phyloP scores from a whole-genome alignment of 176 grass and related monocot genomes.

The Cymbopogon citratus region DNA sequence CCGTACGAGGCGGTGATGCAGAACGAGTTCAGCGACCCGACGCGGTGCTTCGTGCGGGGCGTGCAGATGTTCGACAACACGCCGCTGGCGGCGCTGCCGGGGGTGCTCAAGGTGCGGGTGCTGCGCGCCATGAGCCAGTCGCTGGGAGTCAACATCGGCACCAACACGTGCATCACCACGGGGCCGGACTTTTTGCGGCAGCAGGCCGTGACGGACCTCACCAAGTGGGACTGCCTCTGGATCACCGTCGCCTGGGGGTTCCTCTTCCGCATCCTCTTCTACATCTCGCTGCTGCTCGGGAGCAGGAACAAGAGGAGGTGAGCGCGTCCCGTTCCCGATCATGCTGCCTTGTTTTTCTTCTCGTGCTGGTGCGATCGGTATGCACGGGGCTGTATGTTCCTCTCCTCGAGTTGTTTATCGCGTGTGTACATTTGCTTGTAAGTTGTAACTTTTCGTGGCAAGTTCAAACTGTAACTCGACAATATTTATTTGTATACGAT shows the following conservation, averaged over 20 bases:
- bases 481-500: neutral
- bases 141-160: constrained; percentile 60
- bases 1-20: constrained; percentile 95
- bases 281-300: constrained; percentile 66
- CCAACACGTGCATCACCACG: constrained; percentile 68
- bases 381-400: neutral
- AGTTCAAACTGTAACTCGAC: neutral
- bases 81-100: constrained; percentile 52
- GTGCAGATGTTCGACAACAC: constrained; percentile 99
- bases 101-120: constrained; percentile 53
- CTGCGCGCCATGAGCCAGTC: constrained; percentile 59
- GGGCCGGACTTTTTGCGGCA: constrained; percentile 58
- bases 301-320: constrained; percentile 91
- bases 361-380: neutral
- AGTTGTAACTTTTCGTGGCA: neutral
- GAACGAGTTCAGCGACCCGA: constrained; percentile 81
- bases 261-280: constrained; percentile 85
- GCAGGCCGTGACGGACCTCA: constrained; percentile 76
- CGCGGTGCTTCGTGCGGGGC: constrained; percentile 70
- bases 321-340: neutral
- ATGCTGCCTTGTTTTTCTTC: neutral
- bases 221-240: constrained; percentile 95
- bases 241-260: constrained; percentile 87
- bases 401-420: neutral
- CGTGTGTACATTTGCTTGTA: neutral